These are phyloP conservation scores for Plasmodium vivax DNA, from an alignment of 169 alveolate species.

Conservation along the genomic window DNA sequence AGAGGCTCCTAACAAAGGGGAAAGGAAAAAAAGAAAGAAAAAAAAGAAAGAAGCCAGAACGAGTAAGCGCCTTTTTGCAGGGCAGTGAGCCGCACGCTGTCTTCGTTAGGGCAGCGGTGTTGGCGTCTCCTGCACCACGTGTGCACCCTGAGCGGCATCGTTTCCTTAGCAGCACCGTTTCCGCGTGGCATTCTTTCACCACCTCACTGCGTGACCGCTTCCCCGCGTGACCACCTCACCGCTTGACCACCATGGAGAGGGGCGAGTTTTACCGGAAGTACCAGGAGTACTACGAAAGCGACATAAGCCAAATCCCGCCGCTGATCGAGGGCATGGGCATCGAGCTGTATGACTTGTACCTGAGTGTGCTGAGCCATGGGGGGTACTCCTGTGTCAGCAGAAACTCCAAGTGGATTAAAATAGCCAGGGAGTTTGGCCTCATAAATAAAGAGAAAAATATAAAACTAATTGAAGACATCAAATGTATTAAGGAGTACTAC, in stretches of 20 bases:
- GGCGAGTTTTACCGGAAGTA: constrained; percentile 51
- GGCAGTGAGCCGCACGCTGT: neutral
- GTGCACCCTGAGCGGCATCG: neutral
- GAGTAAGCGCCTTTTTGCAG: neutral
- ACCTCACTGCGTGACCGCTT: neutral
- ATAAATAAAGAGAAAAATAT: constrained; percentile 69
- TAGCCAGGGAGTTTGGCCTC: constrained; percentile 62
- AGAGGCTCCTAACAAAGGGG: neutral
- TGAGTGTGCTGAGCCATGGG: constrained; percentile 65
- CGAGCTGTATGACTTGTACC: constrained; percentile 52
- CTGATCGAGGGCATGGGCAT: constrained; percentile 13
- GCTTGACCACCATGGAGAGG: constrained; percentile 17
- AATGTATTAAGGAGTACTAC: constrained; percentile 58
- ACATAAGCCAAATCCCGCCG: constrained; percentile 23
- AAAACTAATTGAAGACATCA: constrained; percentile 28
- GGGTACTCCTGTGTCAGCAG: constrained; percentile 73
- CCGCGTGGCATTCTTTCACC: too few species aligned
- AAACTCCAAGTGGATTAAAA: constrained; percentile 71
- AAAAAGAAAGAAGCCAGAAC: too few species aligned
- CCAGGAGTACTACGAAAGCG: constrained; percentile 44
- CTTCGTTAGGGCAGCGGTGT: neutral
- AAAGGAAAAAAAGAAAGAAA: too few species aligned
- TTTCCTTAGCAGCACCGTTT: neutral
- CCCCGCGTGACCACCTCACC: neutral
- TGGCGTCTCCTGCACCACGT: neutral